phyloP scores from a whole-genome alignment of 192 early-diverging fungal genomes.

The Radiomyces spectabilis region DNA sequence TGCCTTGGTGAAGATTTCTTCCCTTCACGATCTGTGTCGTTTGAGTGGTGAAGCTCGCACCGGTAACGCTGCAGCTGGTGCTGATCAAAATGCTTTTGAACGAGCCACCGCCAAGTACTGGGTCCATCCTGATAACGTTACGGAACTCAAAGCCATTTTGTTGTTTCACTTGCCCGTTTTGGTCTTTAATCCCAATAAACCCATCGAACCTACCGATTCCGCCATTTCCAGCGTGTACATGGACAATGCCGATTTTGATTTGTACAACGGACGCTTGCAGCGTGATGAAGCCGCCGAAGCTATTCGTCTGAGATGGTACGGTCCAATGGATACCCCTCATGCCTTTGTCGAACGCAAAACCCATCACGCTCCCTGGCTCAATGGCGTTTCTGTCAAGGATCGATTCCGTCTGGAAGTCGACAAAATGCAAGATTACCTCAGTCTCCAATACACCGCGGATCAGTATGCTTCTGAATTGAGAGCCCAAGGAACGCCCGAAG shows the following conservation, averaged over 20 bases:
- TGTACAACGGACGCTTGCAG: conserved; percentile 86
- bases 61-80: conserved; percentile 15
- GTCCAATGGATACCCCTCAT: conserved; percentile 25
- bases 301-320: conserved; percentile 94
- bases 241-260: conserved; percentile 86
- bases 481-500: conserved; percentile 1
- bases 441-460: conserved; percentile 53
- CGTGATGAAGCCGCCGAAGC: conserved; percentile 86
- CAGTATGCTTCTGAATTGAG: conserved; percentile 3
- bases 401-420: conserved; percentile 89
- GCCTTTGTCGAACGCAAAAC: conserved; percentile 26
- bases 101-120: conserved; percentile 91
- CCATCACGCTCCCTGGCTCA: conserved; percentile 49
- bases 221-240: conserved; percentile 92
- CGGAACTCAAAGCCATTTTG: conserved; percentile 89
- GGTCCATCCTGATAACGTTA: conserved; percentile 95
- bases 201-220: conserved; percentile 54
- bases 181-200: conserved; percentile 75
- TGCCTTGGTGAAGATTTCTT: conserved; percentile 18
- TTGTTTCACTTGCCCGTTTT: conserved; percentile 90
- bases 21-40: conserved; percentile 21
- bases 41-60: conserved; percentile 9
- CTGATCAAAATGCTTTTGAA: conserved; percentile 50
- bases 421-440: conserved; percentile 76
- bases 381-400: conserved; percentile 87